Evolutionary conservation across 164 flowering plant genomes (phyloP).

Genomic region (Brasenia schreberi): DNA sequence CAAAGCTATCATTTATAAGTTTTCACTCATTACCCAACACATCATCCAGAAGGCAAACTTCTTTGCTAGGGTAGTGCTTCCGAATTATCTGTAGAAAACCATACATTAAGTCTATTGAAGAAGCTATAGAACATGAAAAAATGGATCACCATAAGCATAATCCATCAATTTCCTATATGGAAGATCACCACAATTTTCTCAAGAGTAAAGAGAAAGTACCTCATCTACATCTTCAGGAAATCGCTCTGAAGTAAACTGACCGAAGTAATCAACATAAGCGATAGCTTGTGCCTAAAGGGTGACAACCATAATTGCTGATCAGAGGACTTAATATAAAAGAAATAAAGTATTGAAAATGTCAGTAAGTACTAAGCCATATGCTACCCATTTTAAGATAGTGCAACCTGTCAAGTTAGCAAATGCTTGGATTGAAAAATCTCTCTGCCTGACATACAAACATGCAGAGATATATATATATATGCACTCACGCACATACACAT

Average conservation of each 20-base stretch:
- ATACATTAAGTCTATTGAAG: background rate
- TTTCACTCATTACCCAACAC: conserved; percentile 53
- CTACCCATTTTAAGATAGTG: no score
- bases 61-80: conserved; percentile 63
- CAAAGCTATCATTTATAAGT: background rate
- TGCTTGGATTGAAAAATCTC: no score
- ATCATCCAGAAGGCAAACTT: conserved; percentile 75
- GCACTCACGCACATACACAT: no score
- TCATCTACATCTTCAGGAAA: conserved; percentile 90
- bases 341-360: background rate
- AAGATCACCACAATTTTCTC: background rate
- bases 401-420: background rate
- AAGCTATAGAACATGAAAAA: conserved; percentile 1
- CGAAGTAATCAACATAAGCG: conserved; percentile 89
- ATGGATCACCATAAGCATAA: background rate
- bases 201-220: conserved; percentile 29
- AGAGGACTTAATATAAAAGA: background rate
- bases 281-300: conserved; percentile 57
- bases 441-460: no score
- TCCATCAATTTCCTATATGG: background rate
- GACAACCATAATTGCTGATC: background rate
- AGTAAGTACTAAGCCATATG: background rate
- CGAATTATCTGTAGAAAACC: conserved; percentile 53
- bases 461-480: no score
- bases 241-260: conserved; percentile 83